These are phyloP conservation scores for Lenzites betulinus DNA, from an alignment of 768 basidiomycete genomes.

Conservation along the genomic window DNA sequence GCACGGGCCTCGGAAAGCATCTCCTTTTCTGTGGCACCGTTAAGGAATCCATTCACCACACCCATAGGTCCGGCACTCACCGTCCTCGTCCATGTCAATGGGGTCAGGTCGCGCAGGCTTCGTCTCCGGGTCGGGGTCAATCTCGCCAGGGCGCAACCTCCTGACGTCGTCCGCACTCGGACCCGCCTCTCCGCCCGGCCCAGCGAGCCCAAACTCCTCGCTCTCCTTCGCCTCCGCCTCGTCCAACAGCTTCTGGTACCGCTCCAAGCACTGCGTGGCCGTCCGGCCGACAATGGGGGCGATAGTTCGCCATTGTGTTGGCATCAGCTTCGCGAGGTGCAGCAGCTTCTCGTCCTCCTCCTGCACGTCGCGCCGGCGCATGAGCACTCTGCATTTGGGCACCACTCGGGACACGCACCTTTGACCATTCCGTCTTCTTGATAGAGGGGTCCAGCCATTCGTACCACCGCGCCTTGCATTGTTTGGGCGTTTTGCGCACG, in stretches of 20 bases:
- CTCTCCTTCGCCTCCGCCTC: slow-evolving; percentile 97
- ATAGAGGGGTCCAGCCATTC: slow-evolving; percentile 99
- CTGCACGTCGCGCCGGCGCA: slow-evolving; percentile 38
- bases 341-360: slow-evolving; percentile 98
- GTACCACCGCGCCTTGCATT: slow-evolving; percentile 99
- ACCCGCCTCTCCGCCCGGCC: slow-evolving; percentile 74
- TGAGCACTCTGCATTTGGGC: background rate
- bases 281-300: slow-evolving; percentile 98
- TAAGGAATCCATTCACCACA: slow-evolving; percentile 1
- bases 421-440: slow-evolving; percentile 99
- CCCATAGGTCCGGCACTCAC: slow-evolving; percentile 40
- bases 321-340: slow-evolving; percentile 98
- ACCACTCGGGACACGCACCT: slow-evolving; percentile 49
- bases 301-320: slow-evolving; percentile 99
- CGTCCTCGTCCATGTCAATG: slow-evolving; percentile 99
- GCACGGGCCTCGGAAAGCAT: slow-evolving; percentile 99
- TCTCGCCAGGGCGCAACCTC: slow-evolving; percentile 89
- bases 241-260: slow-evolving; percentile 96
- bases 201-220: slow-evolving; percentile 89
- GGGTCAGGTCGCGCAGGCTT: slow-evolving; percentile 98
- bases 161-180: slow-evolving; percentile 94
- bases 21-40: slow-evolving; percentile 77
- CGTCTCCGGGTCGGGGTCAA: slow-evolving; percentile 98
- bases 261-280: slow-evolving; percentile 95
- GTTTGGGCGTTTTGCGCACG: slow-evolving; percentile 98